These are phyloP conservation scores for Globisporangium acanthophoron DNA, from an alignment of 352 stramenopile species.

Conservation along the genomic window DNA sequence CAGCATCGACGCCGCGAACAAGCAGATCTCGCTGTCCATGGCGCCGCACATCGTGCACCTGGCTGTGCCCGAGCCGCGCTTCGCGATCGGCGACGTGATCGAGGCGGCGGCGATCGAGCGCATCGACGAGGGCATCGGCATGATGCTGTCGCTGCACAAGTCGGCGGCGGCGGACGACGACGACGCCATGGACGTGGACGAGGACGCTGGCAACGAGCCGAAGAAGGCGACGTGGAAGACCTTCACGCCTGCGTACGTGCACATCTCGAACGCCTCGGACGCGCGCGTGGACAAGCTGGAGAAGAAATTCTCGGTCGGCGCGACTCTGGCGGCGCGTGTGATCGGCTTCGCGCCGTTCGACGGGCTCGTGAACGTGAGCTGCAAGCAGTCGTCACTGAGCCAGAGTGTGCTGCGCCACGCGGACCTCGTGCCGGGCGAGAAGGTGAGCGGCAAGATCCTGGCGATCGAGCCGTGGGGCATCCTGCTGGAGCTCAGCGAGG, in stretches of 20 bases:
- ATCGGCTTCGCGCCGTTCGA: slow-evolving; percentile 86
- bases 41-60: slow-evolving; percentile 85
- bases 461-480: slow-evolving; percentile 81
- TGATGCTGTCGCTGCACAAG: slow-evolving; percentile 75
- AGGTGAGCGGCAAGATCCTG: slow-evolving; percentile 78
- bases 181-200: slow-evolving; percentile 50
- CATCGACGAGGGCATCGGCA: slow-evolving; percentile 81
- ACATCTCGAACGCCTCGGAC: slow-evolving; percentile 86
- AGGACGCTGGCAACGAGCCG: slow-evolving; percentile 18
- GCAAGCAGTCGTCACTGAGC: slow-evolving; percentile 67
- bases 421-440: slow-evolving; percentile 66
- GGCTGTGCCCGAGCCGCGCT: slow-evolving; percentile 41
- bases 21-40: slow-evolving; percentile 82
- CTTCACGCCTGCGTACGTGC: slow-evolving; percentile 79
- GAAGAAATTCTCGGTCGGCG: slow-evolving; percentile 73
- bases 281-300: slow-evolving; percentile 84
- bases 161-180: slow-evolving; percentile 18
- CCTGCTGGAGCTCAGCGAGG: slow-evolving; percentile 82
- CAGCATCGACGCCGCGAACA: slow-evolving; percentile 64
- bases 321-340: slow-evolving; percentile 64
- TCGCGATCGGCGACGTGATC: slow-evolving; percentile 69
- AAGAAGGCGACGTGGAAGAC: slow-evolving; percentile 71
- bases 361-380: slow-evolving; percentile 76
- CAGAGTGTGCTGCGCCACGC: slow-evolving; percentile 77
- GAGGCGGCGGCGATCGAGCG: slow-evolving; percentile 67